These are phyloP conservation scores for Phialocephala subalpina DNA, from an alignment of 2,329 filamentous ascomycete species.

Conservation along the genomic window DNA sequence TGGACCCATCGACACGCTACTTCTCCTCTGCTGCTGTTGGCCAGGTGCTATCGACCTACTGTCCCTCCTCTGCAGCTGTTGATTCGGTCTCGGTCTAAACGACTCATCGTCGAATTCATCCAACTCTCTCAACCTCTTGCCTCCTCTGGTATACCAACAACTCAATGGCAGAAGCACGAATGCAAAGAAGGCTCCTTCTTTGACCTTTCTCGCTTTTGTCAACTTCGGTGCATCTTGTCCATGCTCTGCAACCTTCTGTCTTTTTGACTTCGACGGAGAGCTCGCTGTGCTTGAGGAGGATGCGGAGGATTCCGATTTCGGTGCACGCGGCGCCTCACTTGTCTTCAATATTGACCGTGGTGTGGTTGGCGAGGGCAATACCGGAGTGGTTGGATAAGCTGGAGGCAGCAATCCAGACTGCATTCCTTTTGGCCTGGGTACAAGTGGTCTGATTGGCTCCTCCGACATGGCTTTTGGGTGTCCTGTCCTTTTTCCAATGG, in stretches of 20 bases:
- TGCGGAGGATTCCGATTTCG: background rate
- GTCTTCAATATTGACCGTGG: background rate
- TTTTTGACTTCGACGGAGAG: background rate
- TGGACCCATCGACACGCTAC: background rate
- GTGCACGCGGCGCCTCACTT: background rate
- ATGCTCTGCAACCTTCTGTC: constrained; percentile 3
- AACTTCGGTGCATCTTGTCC: background rate
- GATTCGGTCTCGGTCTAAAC: background rate
- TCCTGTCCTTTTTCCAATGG: background rate
- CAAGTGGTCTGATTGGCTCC: background rate
- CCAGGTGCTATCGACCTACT: background rate
- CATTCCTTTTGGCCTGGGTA: background rate
- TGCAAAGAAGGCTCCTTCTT: constrained; percentile 27
- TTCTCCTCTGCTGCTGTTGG: background rate
- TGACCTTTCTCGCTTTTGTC: constrained; percentile 15
- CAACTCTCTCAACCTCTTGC: constrained; percentile 10
- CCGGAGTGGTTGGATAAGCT: background rate
- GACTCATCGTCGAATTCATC: constrained; percentile 7
- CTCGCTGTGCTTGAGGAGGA: background rate
- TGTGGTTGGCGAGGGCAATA: background rate
- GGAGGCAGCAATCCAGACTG: background rate
- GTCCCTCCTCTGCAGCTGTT: background rate
- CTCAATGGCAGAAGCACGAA: constrained; percentile 25
- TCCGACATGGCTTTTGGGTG: background rate
- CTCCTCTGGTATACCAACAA: constrained; percentile 30